A percentile compares a stretch with the other conserved stretches of the same genome.
Evolutionary conservation across 2,329 filamentous ascomycete species (phyloP).

Genomic region (Sporothrix brasiliensis): DNA sequence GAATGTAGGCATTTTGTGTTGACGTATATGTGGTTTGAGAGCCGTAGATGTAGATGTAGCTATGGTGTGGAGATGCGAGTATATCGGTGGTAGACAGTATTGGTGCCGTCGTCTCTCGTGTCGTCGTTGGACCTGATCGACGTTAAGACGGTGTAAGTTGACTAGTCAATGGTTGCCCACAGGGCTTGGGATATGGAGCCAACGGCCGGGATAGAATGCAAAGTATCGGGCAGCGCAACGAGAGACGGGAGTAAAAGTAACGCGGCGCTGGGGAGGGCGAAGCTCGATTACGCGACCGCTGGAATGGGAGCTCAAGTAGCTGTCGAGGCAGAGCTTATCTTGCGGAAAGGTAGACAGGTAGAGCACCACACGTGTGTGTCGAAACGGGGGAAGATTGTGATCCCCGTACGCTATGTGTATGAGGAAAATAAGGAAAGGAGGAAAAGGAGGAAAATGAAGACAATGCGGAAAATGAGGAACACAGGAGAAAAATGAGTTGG

Average conservation of each 20-base stretch:
- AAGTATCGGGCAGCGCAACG: background rate
- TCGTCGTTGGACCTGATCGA: background rate
- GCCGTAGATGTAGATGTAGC: background rate
- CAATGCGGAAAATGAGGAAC: background rate
- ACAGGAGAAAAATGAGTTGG: background rate
- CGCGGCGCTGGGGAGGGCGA: slow-evolving; percentile 1
- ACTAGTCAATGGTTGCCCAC: background rate
- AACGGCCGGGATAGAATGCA: background rate
- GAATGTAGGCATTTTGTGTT: background rate
- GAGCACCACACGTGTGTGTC: too few relatives aligned
- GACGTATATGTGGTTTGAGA: background rate
- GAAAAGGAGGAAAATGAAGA: background rate
- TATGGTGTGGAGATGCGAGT: too few relatives aligned
- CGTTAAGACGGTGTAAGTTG: background rate
- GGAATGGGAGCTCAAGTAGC: background rate
- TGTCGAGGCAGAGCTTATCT: background rate
- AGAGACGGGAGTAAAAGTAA: background rate
- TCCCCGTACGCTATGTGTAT: too few relatives aligned
- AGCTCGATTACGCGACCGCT: background rate
- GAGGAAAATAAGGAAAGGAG: background rate
- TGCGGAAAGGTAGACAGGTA: background rate
- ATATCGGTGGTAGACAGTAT: background rate
- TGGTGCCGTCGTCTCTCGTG: background rate
- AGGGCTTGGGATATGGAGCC: background rate
- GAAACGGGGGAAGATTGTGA: background rate